Evolutionary conservation across 192 early-diverging fungal species (phyloP).

Genomic region (Coemansia nantahalensis): DNA sequence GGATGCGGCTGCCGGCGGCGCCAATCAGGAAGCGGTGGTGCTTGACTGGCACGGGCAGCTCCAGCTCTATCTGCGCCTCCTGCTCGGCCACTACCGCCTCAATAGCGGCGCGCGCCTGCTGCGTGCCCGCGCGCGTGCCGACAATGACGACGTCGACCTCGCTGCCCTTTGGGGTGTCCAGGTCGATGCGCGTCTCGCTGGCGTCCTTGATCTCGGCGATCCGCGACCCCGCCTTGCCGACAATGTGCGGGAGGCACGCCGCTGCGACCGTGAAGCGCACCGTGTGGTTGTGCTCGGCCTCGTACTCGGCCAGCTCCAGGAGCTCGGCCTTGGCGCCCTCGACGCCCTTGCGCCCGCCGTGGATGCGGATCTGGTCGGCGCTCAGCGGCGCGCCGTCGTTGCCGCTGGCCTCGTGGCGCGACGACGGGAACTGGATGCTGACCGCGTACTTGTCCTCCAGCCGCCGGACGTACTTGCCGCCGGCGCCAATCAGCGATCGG

Average conservation of each 20-base stretch:
- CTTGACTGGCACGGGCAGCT: conserved; percentile 51
- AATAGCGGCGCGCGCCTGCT: conserved; percentile 57
- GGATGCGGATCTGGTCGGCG: conserved; percentile 72
- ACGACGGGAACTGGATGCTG: conserved; percentile 67
- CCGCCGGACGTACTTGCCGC: conserved; percentile 67
- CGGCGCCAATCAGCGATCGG: conserved; percentile 67
- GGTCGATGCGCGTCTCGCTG: conserved; percentile 73
- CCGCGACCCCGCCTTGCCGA: conserved; percentile 70
- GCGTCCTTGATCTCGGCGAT: conserved; percentile 74
- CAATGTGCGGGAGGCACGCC: conserved; percentile 66
- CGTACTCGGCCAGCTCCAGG: conserved; percentile 77
- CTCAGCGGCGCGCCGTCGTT: conserved; percentile 53
- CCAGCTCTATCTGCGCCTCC: conserved; percentile 55
- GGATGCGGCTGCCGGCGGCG: conserved; percentile 59
- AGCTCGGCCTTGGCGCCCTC: conserved; percentile 77
- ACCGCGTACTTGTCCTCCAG: conserved; percentile 78
- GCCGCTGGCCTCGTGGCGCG: conserved; percentile 46
- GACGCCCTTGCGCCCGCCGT: conserved; percentile 82
- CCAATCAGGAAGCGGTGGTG: conserved; percentile 71
- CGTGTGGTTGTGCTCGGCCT: conserved; percentile 70
- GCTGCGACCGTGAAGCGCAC: conserved; percentile 65
- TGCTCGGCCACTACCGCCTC: conserved; percentile 61
- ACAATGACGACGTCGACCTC: conserved; percentile 47
- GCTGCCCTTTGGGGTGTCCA: conserved; percentile 34
- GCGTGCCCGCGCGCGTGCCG: conserved; percentile 58